These are phyloP conservation scores for Exophiala oligosperma DNA, from an alignment of 2,329 filamentous ascomycete genomes.

Conservation along the genomic window DNA sequence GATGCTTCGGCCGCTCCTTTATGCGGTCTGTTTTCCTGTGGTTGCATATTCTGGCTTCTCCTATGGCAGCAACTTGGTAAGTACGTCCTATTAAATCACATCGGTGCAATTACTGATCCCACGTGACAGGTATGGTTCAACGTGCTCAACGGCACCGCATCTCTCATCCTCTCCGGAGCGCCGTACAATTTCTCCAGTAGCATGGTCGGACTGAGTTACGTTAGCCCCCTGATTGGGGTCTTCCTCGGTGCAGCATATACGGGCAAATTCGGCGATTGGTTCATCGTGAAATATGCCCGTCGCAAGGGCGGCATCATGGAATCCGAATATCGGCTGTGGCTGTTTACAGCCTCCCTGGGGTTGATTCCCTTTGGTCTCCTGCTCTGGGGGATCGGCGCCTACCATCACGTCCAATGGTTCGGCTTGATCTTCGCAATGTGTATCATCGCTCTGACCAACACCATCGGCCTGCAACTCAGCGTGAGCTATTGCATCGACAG, in stretches of 20 bases:
- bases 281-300: constrained; percentile 26
- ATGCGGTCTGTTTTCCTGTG: constrained; percentile 34
- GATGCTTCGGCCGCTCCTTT: constrained; percentile 2
- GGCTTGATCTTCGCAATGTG: constrained; percentile 52
- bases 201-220: constrained; percentile 42
- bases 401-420: constrained; percentile 49
- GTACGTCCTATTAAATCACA: constrained; percentile 25
- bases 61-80: constrained; percentile 39
- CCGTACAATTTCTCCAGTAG: constrained; percentile 40
- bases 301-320: constrained; percentile 29
- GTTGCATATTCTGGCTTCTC: constrained; percentile 42
- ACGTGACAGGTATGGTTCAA: constrained; percentile 39
- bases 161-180: constrained; percentile 37
- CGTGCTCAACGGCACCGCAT: constrained; percentile 45
- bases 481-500: constrained; percentile 51
- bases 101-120: not conserved
- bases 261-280: constrained; percentile 29
- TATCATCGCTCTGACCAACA: constrained; percentile 45
- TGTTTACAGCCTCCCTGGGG: constrained; percentile 35
- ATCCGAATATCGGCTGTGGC: constrained; percentile 30
- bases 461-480: constrained; percentile 45
- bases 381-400: constrained; percentile 54
- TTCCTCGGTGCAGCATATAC: constrained; percentile 16
- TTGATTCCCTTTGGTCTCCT: constrained; percentile 47
- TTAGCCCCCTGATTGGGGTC: constrained; percentile 30